Evolutionary conservation across 2,329 filamentous ascomycete genomes (phyloP).

Genomic region (Lecanosticta acicola): DNA sequence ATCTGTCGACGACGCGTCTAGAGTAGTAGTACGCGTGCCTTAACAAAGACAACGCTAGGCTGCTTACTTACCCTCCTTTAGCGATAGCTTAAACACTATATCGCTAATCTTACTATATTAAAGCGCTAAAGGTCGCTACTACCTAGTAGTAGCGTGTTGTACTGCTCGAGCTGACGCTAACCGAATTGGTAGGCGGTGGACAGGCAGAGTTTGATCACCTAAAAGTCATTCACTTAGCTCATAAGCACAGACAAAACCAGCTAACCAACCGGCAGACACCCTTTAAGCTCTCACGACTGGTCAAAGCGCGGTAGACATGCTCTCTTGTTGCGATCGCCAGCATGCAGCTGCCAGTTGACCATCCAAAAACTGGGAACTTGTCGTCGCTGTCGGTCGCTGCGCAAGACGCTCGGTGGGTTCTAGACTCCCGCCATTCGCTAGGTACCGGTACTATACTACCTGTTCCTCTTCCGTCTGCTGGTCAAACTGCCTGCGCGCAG

Average conservation of each 20-base stretch:
- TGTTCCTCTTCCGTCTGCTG: too few species aligned
- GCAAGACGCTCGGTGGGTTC: too few species aligned
- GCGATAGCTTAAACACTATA: neutral
- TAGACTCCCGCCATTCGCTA: too few species aligned
- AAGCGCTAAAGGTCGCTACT: neutral
- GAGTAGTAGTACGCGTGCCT: neutral
- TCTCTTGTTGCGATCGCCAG: too few species aligned
- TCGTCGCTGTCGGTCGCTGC: too few species aligned
- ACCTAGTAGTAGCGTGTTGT: neutral
- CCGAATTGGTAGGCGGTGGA: neutral
- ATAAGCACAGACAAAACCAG: neutral
- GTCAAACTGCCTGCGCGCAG: too few species aligned
- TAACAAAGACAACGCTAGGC: neutral
- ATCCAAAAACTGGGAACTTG: too few species aligned
- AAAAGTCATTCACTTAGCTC: neutral
- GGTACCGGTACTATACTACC: too few species aligned
- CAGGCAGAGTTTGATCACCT: too few species aligned
- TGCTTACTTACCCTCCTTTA: neutral
- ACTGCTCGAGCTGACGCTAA: neutral
- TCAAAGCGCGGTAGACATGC: neutral
- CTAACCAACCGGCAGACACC: neutral
- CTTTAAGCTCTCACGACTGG: neutral
- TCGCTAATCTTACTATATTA: neutral
- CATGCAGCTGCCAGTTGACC: too few species aligned
- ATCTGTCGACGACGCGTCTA: neutral